Evolutionary conservation across 805 yeast genomes (phyloP), one percentile per base, ranked within the genome.

Genomic region (Isabelozyma pseudorhagii): DNA sequence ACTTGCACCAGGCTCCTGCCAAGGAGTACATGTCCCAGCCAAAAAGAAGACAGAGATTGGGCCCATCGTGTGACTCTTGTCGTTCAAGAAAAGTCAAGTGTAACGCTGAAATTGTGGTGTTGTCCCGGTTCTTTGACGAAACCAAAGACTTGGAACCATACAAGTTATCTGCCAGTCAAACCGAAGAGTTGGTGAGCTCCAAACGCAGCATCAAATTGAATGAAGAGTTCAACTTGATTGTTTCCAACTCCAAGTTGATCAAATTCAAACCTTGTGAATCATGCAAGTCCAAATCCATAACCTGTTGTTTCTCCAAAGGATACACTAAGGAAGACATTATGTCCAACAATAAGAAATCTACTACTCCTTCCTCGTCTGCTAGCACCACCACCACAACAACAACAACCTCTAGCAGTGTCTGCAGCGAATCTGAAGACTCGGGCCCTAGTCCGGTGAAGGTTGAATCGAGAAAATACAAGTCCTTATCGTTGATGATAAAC

Each of bases 1-100:
- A 28, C 21, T 28, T 17, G 39, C 21, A n/a, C 21, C 15, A 42
- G 39, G 21, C 38, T 14, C 5, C 46, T 21, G 40, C 46, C 42
- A 10, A 14, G 21, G 18, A 28, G 11, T 11, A 10, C n/a, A 18
- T 21, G 9, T 14, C 39, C 39, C 41, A 9, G 7, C 39, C 14
- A 49, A 57, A 18, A 56, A 67, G 78, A 54, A 69, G 90, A 56
- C 92, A 86, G 66, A 69, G 93, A 51, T 71, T 80, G 15, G 91
- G 93, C 0, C 91, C 91, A 3, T 81, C 87, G 40, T 86, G 93
- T 64, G 91, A 86, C 62, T 69, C 79, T 44, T 86, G 93, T 63
- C 72, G 91, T 47, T 60, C 79, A 13, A 75, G 89, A 50, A 86
- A 86, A 61, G 85, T 85, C 50, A 86, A 83, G 65, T 86, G 93